Conservation (phyloP, 352 stramenopile species). For the Phytophthora multivora region DNA sequence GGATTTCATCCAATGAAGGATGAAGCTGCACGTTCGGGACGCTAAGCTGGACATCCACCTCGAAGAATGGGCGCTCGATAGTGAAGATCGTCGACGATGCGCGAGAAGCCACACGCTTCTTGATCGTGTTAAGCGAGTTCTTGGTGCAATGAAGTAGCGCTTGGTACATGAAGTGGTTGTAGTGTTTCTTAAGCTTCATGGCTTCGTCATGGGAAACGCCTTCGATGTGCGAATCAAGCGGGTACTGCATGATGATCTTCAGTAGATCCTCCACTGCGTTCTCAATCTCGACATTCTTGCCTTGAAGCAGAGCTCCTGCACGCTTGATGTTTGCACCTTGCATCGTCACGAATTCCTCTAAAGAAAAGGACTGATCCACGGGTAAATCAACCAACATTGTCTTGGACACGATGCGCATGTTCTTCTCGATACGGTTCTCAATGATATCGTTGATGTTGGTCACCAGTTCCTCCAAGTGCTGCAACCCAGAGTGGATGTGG, state of each 20-base stretch:
- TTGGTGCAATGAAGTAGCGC: slow-evolving; percentile 97
- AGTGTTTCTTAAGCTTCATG: slow-evolving; percentile 97
- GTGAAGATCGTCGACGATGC: slow-evolving; percentile 89
- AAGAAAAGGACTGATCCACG: slow-evolving; percentile 95
- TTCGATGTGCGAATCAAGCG: slow-evolving; percentile 96
- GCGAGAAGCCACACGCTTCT: slow-evolving; percentile 96
- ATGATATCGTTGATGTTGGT: slow-evolving; percentile 99
- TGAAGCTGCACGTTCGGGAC: slow-evolving; percentile 93
- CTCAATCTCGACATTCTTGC: slow-evolving; percentile 99
- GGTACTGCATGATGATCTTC: slow-evolving; percentile 95
- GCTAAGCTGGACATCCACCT: slow-evolving; percentile 97
- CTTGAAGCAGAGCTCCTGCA: slow-evolving; percentile 93
- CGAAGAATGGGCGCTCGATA: slow-evolving; percentile 96
- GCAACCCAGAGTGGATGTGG: slow-evolving; percentile 92
- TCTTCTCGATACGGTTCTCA: slow-evolving; percentile 99
- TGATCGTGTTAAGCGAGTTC: slow-evolving; percentile 98
- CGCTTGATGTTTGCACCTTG: slow-evolving; percentile 94
- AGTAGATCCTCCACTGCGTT: slow-evolving; percentile 97
- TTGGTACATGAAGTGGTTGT: slow-evolving; percentile 99
- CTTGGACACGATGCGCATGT: slow-evolving; percentile 98
- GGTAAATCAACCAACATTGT: slow-evolving; percentile 97
- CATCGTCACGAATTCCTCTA: slow-evolving; percentile 98
- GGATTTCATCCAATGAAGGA: slow-evolving; percentile 97
- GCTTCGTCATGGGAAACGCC: slow-evolving; percentile 93
- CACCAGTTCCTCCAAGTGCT: slow-evolving; percentile 97